Conservation (phyloP, 2,329 filamentous ascomycete genomes). For the Chaetomium sp. region DNA sequence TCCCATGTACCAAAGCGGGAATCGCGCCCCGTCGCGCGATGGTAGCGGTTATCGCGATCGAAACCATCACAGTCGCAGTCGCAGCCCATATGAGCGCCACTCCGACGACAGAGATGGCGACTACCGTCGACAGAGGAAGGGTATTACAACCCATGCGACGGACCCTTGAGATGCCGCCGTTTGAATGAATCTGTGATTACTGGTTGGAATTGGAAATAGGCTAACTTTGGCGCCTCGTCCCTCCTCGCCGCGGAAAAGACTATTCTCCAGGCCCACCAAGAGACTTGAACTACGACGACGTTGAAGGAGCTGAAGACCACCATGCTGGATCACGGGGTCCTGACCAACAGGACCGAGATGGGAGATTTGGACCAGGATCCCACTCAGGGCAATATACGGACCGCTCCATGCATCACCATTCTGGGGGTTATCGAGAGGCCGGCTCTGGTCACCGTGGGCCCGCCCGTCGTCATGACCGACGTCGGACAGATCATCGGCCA, state of each 20-base stretch:
- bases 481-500: background rate
- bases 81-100: conserved; percentile 20
- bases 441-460: background rate
- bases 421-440: conserved; percentile 3
- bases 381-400: background rate
- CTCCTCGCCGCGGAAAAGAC: conserved; percentile 15
- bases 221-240: conserved; percentile 21
- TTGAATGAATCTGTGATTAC: conserved; percentile 11
- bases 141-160: conserved; percentile 22
- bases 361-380: background rate
- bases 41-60: conserved; percentile 28
- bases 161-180: conserved; percentile 11
- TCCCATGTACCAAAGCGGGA: conserved; percentile 41
- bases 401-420: background rate
- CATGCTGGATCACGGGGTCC: background rate
- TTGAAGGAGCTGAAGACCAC: conserved; percentile 7
- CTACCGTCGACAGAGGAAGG: conserved; percentile 44
- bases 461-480: background rate
- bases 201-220: conserved; percentile 16
- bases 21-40: conserved; percentile 26
- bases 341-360: conserved; percentile 2
- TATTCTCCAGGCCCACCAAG: conserved; percentile 13
- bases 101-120: conserved; percentile 30
- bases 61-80: conserved; percentile 25
- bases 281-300: conserved; percentile 24